phyloP scores from a whole-genome alignment of 106 monocot genomes.

The Apostasia shenzhenica region DNA sequence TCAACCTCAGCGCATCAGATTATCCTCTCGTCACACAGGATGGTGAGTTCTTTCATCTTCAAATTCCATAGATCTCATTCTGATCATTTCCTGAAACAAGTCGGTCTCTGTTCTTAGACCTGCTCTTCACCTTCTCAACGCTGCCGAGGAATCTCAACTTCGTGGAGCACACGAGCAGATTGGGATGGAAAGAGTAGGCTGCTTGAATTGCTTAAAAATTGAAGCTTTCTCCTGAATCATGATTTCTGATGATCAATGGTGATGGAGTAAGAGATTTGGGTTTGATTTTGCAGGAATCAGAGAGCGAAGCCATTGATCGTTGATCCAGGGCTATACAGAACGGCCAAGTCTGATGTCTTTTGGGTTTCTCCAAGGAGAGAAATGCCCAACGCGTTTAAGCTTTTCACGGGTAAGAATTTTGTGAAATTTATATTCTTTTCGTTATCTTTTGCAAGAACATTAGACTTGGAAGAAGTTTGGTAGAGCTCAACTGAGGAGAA shows the following conservation, averaged over 20 bases:
- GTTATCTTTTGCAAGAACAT: too few relatives aligned
- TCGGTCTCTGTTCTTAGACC: constrained; percentile 26
- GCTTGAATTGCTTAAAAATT: too few relatives aligned
- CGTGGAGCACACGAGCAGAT: constrained; percentile 53
- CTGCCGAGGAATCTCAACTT: constrained; percentile 70
- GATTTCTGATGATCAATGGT: not conserved
- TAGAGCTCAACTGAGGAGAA: too few relatives aligned
- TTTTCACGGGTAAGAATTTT: constrained; percentile 55
- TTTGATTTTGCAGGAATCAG: constrained; percentile 29
- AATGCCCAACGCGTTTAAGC: constrained; percentile 61
- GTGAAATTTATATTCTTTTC: too few relatives aligned
- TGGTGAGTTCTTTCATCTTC: constrained; percentile 16
- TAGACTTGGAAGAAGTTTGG: too few relatives aligned
- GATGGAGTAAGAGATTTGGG: not conserved
- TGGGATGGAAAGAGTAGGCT: constrained; percentile 88
- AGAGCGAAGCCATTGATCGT: constrained; percentile 66
- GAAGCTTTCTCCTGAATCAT: too few relatives aligned
- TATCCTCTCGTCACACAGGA: constrained; percentile 65
- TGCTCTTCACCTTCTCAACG: constrained; percentile 49
- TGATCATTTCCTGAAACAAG: not conserved
- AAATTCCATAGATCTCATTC: not conserved
- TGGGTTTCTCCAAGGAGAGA: constrained; percentile 50
- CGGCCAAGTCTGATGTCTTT: constrained; percentile 51
- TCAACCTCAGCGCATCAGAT: constrained; percentile 61
- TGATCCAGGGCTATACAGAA: constrained; percentile 74